Base-by-base conservation (phyloP, 2,329 filamentous ascomycete genomes). In the Huntiella savannae region DNA sequence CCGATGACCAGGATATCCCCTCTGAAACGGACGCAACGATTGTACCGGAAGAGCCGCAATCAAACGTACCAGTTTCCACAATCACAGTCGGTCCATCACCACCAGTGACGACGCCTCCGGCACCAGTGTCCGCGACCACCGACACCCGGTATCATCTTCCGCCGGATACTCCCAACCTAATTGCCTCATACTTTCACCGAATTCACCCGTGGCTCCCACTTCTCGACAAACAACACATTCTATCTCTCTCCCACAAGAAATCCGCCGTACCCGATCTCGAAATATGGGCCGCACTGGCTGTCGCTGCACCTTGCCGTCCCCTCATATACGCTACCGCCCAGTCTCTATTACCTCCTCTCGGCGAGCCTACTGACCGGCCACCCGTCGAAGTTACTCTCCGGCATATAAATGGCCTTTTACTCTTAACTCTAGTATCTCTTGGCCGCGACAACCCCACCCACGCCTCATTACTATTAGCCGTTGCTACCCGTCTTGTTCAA, bases 201-300 rank as follows among this genome's bases (percentile, higher is more conserved):
- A 82, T 77, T 0, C 79, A 86, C 56, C 75, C 71, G 45, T 87
- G 82, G 82, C 67, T 87, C 19, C 82, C 82, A 0, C 75, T 87
- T 19, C 64, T 79, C 8, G 77, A 84, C 52, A 79, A 77, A 51
- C 71, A 79, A 42, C 68, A 70, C 37, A 62, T 82, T 4, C 62
- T 79, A 43, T 66, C 53, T 48, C 65, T 57, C 49, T 70, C 62
- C 1, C 59, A 63, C 35, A 56, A 58, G 5, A 74, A 42, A 55
- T 58, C 11, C 54, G 58, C 22, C 47, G 57, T 66, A n/a, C 57
- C 65, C 17, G 66, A 75, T 51, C 69, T 74, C 1, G 71, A 73
- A 33, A 58, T 79, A 2, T 79, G 75, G 74, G 69, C 71, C 12
- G 69, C 69, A 0, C 56, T 79, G 39, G 67, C 75, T 3, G 59